Base-by-base conservation (phyloP, 1,139 yeast species). In the Pichia sp. region DNA sequence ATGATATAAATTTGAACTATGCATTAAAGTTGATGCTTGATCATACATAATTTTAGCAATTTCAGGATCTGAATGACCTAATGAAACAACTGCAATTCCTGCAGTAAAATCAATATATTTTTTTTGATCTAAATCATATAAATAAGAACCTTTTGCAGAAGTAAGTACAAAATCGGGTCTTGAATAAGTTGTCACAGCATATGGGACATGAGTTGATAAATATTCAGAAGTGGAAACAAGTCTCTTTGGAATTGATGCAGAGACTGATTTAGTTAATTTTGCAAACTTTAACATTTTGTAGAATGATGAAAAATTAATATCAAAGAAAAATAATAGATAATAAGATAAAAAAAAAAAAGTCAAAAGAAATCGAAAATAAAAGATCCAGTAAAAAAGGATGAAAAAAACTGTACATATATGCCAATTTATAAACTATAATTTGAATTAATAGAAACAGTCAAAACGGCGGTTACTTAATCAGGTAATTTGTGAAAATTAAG, bases 61-160 rank as follows among this genome's bases (percentile, higher is more conserved):
- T 54, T 80, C 83, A 5, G 82, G 80, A 60, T 92, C 77, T 34
- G 89, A 73, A 66, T 92, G 98, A 3, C 98, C 98, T 55, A 92
- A 72, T 1, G 86, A 83, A n/a, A 96, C 90, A 18, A 92, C 98
- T 1, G 98, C 97, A 57, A 92, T 89, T 45, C 98, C 98, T 2
- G 97, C 89, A 2, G 90, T 83, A 67, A 92, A 90, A 65, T 92
- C 98, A 47, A 92, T 75, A 64, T 85, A 92, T 62, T 84, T 76
- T 46, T 83, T 73, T 60, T 86, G 76, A 61, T 86, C 90, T 47
- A 85, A 69, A 63, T 92, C 98, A 72, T 83, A 86, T 50, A 88
- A 66, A 52, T 74, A 69, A 11, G 88, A 76, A 4, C 95, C 95
- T 59, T 82, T 70, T 25, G 95, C 96, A 50, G 78, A 82, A 36